phyloP scores from a whole-genome alignment of 805 yeast genomes.

The Ogataea glucozyma region DNA sequence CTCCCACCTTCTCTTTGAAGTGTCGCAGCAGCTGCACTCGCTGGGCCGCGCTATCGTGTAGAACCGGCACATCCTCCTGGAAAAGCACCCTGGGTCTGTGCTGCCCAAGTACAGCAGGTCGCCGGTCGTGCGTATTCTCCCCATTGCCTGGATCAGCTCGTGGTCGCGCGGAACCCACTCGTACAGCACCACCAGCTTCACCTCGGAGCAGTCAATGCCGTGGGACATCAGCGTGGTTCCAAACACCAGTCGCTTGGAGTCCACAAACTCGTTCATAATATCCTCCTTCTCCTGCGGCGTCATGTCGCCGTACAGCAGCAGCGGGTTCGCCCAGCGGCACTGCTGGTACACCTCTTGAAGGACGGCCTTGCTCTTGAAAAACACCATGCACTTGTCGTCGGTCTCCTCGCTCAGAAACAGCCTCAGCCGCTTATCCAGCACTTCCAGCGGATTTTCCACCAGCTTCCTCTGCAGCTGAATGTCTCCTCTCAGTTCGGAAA shows the following conservation, averaged over 20 bases:
- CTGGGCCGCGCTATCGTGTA: not conserved
- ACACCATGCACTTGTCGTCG: constrained; percentile 1
- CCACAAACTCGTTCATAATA: not conserved
- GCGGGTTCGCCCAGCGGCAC: not conserved
- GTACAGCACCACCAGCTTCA: not conserved
- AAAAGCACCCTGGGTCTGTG: not conserved
- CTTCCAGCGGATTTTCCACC: too few relatives aligned
- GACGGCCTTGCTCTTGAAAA: not conserved
- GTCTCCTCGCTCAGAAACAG: too few relatives aligned
- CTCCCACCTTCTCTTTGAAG: too few relatives aligned
- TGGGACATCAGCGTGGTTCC: not conserved
- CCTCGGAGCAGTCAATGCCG: constrained; percentile 1
- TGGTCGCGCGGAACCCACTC: not conserved
- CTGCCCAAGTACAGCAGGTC: not conserved
- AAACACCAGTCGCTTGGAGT: not conserved
- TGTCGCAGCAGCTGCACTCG: not conserved
- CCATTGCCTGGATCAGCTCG: constrained; percentile 1
- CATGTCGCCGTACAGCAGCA: not conserved
- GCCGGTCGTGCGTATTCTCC: not conserved
- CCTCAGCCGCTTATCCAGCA: too few relatives aligned
- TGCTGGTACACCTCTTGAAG: not conserved
- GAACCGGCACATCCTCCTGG: not conserved
- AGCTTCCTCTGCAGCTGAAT: too few relatives aligned
- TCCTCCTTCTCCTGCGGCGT: not conserved
- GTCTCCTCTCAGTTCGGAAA: too few relatives aligned